Evolutionary conservation across 305 asterid genomes (phyloP).

Genomic region (Plantago rigida): DNA sequence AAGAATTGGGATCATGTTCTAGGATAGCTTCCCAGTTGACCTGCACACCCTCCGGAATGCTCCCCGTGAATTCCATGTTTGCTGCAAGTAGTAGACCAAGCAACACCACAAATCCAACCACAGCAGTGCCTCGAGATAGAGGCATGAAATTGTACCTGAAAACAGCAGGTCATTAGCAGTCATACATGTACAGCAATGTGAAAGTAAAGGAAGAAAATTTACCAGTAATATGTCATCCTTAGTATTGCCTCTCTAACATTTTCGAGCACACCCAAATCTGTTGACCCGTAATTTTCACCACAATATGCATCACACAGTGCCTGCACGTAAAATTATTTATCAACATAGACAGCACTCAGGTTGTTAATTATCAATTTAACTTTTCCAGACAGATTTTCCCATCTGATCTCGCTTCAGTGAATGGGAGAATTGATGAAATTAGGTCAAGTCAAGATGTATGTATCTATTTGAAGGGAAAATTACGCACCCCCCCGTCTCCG

Average conservation of each 20-base stretch:
- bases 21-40: constrained; percentile 96
- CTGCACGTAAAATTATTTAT: constrained; percentile 40
- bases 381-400: constrained; percentile 2
- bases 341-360: constrained; percentile 15
- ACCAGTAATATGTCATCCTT: constrained; percentile 92
- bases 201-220: constrained; percentile 19
- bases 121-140: constrained; percentile 70
- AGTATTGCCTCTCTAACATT: constrained; percentile 76
- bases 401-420: constrained; percentile 3
- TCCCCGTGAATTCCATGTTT: constrained; percentile 93
- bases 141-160: constrained; percentile 92
- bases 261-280: constrained; percentile 73
- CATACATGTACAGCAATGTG: background rate
- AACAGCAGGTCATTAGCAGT: constrained; percentile 18
- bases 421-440: background rate
- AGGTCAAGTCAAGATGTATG: no score
- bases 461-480: background rate
- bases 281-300: constrained; percentile 81
- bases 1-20: constrained; percentile 53
- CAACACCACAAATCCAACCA: constrained; percentile 66
- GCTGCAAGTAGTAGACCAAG: constrained; percentile 89
- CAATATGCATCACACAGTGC: constrained; percentile 79
- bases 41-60: constrained; percentile 80
- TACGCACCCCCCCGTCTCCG: no score
- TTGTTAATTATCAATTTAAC: background rate